These are phyloP conservation scores for Skeletonema costatum DNA, from an alignment of 108 stramenopile species.

Conservation along the genomic window DNA sequence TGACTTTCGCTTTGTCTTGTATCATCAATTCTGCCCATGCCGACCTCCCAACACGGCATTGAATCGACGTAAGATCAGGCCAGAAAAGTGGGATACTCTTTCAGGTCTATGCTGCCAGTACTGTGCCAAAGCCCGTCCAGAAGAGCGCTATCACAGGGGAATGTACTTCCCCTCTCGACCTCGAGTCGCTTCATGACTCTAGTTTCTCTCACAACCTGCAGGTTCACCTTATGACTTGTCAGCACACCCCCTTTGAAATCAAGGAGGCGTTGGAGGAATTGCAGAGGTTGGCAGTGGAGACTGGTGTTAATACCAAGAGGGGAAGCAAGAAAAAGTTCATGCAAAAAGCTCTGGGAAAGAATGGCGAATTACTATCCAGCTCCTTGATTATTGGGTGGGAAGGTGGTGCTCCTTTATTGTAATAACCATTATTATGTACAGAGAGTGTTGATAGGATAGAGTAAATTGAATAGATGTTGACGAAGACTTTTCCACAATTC, in stretches of 20 bases:
- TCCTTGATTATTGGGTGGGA: neutral
- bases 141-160: neutral
- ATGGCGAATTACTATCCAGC: neutral
- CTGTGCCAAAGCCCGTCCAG: neutral
- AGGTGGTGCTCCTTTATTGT: no score
- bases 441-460: neutral
- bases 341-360: constrained; percentile 18
- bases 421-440: neutral
- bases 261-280: constrained; percentile 20
- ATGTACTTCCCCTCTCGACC: constrained; percentile 14
- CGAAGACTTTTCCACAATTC: no score
- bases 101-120: constrained; percentile 8
- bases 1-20: neutral
- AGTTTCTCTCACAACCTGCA: constrained; percentile 10
- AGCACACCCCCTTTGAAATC: constrained; percentile 1
- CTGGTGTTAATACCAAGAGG: constrained; percentile 11
- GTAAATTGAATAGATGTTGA: no score
- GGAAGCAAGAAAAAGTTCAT: constrained; percentile 12
- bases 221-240: constrained; percentile 1
- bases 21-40: neutral
- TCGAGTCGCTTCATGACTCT: neutral
- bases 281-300: constrained; percentile 2
- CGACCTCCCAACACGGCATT: neutral
- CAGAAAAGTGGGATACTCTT: neutral
- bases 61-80: neutral